Base-by-base conservation (phyloP, 2,329 filamentous ascomycete species). In the Diaporthe eres region DNA sequence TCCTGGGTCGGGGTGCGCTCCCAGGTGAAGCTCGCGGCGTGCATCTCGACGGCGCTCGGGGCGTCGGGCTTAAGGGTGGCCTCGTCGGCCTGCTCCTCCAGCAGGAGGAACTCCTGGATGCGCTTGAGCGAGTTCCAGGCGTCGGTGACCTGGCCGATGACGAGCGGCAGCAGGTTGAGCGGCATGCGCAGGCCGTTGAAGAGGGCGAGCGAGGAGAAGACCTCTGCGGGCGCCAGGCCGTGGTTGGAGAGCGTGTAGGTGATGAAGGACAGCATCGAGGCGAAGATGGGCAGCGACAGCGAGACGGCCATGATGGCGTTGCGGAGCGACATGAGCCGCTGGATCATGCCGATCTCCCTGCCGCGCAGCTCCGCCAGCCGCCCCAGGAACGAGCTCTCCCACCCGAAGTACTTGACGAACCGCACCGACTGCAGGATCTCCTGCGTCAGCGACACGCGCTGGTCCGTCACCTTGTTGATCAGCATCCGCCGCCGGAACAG, bases 321-420 rank as follows among this genome's bases (percentile, higher is more conserved):
- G 79, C 95, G 91, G 78, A 97, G 94, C 1, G 94, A 91, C 39
- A 98, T 86, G 61, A 98, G 86, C 19, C 95, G 86, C 82, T 98
- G 96, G 75, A 98, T 95, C n/a, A 93, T 91, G 74, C 89, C 86
- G 77, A 98, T 95, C 83, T 98, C 96, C 76, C 89, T 90, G 71
- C 88, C 88, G 75, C 96, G 91, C 77, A 98, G 94, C 34, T 92
- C 89, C 68, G 91, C 91, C 22, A 98, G 88, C 19, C 95, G 92
- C 70, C 92, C 88, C 17, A 98, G 86, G 81, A 98, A 98, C 47
- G 94, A 94, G 75, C 90, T 93, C 82, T 98, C 96, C 96, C 96
- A 98, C 10, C 95, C 96, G 82, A 98, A 98, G 83, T 92, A 98
- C 83, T 98, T 98, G 85, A 98, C 96, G 81, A 98, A 98, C 37